Evolutionary conservation across 805 yeast genomes (phyloP), one percentile per base, ranked within the genome.

Genomic region (Lachancea waltii): DNA sequence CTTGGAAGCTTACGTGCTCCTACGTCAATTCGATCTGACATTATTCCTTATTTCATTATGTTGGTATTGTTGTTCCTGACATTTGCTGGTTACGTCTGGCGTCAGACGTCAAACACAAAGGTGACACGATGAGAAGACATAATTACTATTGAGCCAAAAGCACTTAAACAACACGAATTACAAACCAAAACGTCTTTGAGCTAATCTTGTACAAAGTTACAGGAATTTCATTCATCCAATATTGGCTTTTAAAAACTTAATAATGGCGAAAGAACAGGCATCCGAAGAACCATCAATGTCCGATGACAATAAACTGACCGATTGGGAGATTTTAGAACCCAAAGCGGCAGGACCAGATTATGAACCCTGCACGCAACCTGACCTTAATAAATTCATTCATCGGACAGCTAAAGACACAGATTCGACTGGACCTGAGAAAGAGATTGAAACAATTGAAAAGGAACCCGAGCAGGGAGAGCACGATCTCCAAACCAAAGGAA

Each of bases 1-100:
- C 27, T 34, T 26, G 14, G 19, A 15, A 29, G 37, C 37, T 23
- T 26, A 26, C 27, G 21, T 15, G 23, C 23, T 5, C 13, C 10
- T 34, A 25, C 11, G 31, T 27, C 32, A 26, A 22, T n/a, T 18
- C 15, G 27, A 18, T 16, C 25, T 23, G 30, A 33, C 23, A 15
- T 33, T 17, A 25, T 17, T 23, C 9, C 11, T 9, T 23, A 15
- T 23, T 23, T 23, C 19, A 17, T 8, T 7, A 14, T 28, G 13
- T 15, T 20, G 11, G 7, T 11, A 8, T 22, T 7, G 7, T 22
- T 22, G 25, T 8, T 8, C 11, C 11, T 22, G 10, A 22, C 10
- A 7, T 11, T 22, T 7, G 7, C 25, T 22, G 25, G 25, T 22
- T 22, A 22, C 7, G 25, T 22, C 25, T 8, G 11, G 26, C 26